Conservation (phyloP, 2,329 filamentous ascomycete genomes). For the Fusarium virguliforme region DNA sequence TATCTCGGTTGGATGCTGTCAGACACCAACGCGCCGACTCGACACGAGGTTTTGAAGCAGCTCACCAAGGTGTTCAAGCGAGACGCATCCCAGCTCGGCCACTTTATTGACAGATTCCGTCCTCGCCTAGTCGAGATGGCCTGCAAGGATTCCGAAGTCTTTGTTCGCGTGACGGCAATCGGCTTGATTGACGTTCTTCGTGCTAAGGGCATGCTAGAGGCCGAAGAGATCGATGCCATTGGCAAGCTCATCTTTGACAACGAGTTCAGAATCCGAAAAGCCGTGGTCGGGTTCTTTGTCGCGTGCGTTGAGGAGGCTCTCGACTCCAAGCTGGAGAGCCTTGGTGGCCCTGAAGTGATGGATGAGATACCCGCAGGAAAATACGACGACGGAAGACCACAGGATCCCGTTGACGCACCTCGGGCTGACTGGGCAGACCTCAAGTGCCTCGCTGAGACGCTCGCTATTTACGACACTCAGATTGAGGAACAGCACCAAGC, state of each 20-base stretch:
- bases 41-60: slow-evolving; percentile 90
- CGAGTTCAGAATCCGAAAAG: slow-evolving; percentile 87
- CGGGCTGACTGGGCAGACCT: slow-evolving; percentile 90
- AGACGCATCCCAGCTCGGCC: slow-evolving; percentile 85
- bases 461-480: slow-evolving; percentile 85
- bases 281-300: slow-evolving; percentile 91
- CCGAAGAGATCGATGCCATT: slow-evolving; percentile 90
- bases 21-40: slow-evolving; percentile 80
- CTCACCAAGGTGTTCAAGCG: slow-evolving; percentile 84
- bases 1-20: slow-evolving; percentile 98
- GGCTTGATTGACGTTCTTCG: slow-evolving; percentile 87
- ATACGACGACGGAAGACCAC: slow-evolving; percentile 70
- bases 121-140: slow-evolving; percentile 93
- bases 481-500: slow-evolving; percentile 72
- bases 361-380: slow-evolving; percentile 79
- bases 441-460: slow-evolving; percentile 89
- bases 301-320: slow-evolving; percentile 88
- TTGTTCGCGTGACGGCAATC: slow-evolving; percentile 85
- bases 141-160: slow-evolving; percentile 84
- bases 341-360: slow-evolving; percentile 84
- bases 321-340: slow-evolving; percentile 84
- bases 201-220: slow-evolving; percentile 88
- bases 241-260: slow-evolving; percentile 92
- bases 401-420: slow-evolving; percentile 77
- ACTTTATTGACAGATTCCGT: slow-evolving; percentile 94